Evolutionary conservation across 306 rosid species (phyloP), one percentile per base, ranked within the genome.

Genomic region (Trifolium repens): DNA sequence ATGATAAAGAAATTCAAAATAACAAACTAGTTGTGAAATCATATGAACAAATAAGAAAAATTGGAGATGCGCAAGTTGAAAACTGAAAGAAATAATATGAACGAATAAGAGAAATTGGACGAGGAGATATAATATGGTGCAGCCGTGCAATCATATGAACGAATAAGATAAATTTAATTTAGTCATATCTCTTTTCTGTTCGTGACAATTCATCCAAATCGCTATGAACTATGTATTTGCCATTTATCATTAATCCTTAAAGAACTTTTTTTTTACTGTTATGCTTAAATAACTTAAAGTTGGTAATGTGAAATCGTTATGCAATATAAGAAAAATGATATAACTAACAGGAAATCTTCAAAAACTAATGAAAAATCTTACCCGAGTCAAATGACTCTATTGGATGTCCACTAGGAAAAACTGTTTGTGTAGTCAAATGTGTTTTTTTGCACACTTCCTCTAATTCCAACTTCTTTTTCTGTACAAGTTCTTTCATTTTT

Each of bases 401-500:
- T 44, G 89, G 66, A 65, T 78, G 79, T 53, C 79, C 83, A 24
- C 79, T 62, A 67, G 70, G 55, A 75, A 65, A 55, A 57, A 66
- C 71, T 43, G 76, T 74, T 62, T 79, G 79, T 9, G 69, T 1
- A 40, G 84, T 76, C 87, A 90, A 69, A 76, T 87, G 98, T 40
- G 91, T 79, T 60, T 61, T 83, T 64, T 71, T 86, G 83, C 93
- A 85, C 46, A 87, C 76, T 72, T 86, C 83, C 72, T 89, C 94
- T 53, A 93, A 85, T 77, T 89, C 96, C 74, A 79, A 61, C 81
- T 80, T 84, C 89, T 79, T 88, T 78, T 61, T 87, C 74, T 71
- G 76, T 78, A 87, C 42, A 24, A 93, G 57, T 59, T 90, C 93
- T 87, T 83, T 86, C 77, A 90, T 79, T 87, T 86, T 93, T 60